These are phyloP conservation scores for Tephrocybe sp. DNA, from an alignment of 768 basidiomycete genomes.

Conservation along the genomic window DNA sequence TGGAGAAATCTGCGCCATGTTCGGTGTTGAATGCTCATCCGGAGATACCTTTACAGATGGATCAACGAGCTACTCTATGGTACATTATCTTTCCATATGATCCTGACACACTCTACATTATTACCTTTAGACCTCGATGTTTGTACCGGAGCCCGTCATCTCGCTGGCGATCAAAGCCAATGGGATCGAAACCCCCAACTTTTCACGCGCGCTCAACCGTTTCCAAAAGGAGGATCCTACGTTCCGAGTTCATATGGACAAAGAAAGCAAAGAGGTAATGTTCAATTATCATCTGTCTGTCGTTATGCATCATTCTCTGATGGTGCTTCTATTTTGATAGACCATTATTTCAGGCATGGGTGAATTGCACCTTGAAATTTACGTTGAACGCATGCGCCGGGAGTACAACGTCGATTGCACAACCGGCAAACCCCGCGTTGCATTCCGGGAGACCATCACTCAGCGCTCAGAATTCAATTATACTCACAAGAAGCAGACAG, in stretches of 20 bases:
- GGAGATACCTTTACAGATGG: constrained; percentile 98
- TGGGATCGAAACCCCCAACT: constrained; percentile 93
- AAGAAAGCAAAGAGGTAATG: constrained; percentile 87
- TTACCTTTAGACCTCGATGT: constrained; percentile 85
- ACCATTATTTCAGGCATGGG: constrained; percentile 99
- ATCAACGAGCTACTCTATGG: constrained; percentile 90
- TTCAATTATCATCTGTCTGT: not conserved
- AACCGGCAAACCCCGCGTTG: constrained; percentile 95
- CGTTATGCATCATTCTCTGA: not conserved
- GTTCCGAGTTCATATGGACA: constrained; percentile 94
- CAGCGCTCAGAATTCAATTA: constrained; percentile 80
- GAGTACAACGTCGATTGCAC: constrained; percentile 94
- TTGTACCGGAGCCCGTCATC: constrained; percentile 97
- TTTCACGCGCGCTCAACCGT: constrained; percentile 93
- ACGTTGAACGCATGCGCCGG: constrained; percentile 97
- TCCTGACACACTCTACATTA: constrained; percentile 6
- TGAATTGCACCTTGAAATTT: constrained; percentile 97
- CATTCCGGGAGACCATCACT: constrained; percentile 94
- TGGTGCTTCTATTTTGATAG: constrained; percentile 33
- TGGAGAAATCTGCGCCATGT: constrained; percentile 99
- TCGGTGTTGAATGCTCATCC: constrained; percentile 96
- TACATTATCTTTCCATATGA: too few relatives aligned
- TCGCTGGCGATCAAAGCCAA: constrained; percentile 91
- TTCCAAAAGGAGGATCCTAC: constrained; percentile 99
- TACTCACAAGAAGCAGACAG: constrained; percentile 98